Base-by-base conservation (phyloP, 2,329 filamentous ascomycete genomes). In the Trichoderma polysporum region DNA sequence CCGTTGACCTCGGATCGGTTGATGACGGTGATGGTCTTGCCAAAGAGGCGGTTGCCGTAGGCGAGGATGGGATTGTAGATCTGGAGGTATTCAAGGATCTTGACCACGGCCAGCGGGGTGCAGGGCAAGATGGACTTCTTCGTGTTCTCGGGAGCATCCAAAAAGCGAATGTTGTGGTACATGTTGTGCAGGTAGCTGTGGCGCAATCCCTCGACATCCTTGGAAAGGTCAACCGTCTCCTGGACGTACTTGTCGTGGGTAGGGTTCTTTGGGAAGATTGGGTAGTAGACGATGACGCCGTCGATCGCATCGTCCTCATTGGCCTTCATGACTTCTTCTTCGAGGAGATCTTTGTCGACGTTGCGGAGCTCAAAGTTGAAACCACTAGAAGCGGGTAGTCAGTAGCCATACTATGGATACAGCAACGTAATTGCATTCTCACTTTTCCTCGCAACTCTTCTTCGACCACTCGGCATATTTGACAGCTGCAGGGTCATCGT, bases 161-260 rank as follows among this genome's bases (percentile, higher is more conserved):
- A 85, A 83, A 94, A 98, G 71, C 95, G 92, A 74, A 97, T 88
- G 82, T 99, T 99, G 84, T 97, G 92, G 82, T 98, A 99, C 94
- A 99, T 97, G 86, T 99, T 99, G 87, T 94, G 94, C 76, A 98
- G 91, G 81, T 98, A 94, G 76, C 90, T 90, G 80, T 97, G 94
- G 73, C 91, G 93, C 67, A 99, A 88, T 39, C 95, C 95, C 80
- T 99, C 95, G 71, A 99, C 94, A 75, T 99, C 95, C 80, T 99
- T 98, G 78, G 86, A 82, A 50, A 97, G 86, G 66, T 92, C 89
- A 66, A 97, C 93, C 3, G 96, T 92, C 81, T 97, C 94, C 81
- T 98, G 94, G 71, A 99, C 88, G 79, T 98, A 98, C 78, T 92
- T 91, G 80, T 99, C 95, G 79, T 97, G 93, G 31, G 88, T 86